Conservation (phyloP, 2,329 filamentous ascomycete genomes). For the Aspergillus tubingensis region DNA sequence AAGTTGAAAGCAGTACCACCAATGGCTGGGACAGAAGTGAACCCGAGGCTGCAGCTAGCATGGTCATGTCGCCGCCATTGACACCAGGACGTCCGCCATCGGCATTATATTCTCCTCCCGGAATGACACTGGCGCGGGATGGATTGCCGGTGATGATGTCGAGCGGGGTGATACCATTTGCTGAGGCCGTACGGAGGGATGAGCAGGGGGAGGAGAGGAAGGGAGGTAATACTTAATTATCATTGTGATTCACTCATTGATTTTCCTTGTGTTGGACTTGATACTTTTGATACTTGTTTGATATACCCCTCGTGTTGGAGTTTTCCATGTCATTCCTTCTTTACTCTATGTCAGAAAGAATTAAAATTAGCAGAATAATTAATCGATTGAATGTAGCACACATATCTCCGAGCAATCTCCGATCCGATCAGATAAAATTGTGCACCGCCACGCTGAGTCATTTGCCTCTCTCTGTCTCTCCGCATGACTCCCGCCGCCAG, state of each 20-base stretch:
- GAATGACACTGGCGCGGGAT: conserved; percentile 37
- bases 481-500: conserved; percentile 16
- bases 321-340: conserved; percentile 3
- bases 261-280: not conserved
- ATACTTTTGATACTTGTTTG: conserved; percentile 7
- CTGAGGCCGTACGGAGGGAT: not conserved
- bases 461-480: conserved; percentile 21
- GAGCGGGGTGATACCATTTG: conserved; percentile 47
- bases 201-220: not conserved
- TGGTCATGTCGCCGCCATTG: conserved; percentile 27
- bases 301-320: conserved; percentile 19
- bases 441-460: conserved; percentile 18
- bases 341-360: not conserved
- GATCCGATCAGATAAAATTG: conserved; percentile 17
- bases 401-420: conserved; percentile 18
- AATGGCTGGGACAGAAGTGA: conserved; percentile 7
- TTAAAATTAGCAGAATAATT: not conserved
- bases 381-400: no score
- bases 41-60: conserved; percentile 1
- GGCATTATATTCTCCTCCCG: conserved; percentile 32
- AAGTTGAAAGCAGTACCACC: not conserved
- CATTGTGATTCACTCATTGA: not conserved
- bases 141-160: conserved; percentile 54
- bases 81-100: conserved; percentile 27
- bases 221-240: not conserved